A percentile compares a stretch with the other conserved stretches of the same genome.
Evolutionary conservation across 1,139 yeast genomes (phyloP).

Genomic region (Suzukiozyma palmioleophila): DNA sequence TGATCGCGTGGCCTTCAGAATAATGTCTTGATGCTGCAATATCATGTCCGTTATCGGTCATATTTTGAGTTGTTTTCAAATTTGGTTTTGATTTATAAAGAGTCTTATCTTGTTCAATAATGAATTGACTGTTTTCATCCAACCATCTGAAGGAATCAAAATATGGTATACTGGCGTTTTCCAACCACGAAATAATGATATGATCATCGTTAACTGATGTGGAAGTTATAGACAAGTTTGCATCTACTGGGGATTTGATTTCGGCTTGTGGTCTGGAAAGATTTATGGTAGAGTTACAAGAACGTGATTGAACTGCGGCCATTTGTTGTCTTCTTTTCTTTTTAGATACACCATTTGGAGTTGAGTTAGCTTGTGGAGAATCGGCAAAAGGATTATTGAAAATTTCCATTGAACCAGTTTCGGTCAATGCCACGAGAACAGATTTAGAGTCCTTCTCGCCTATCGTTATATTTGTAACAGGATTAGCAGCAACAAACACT

Average conservation of each 20-base stretch:
- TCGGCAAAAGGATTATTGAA: slow-evolving; percentile 51
- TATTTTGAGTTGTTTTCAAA: slow-evolving; percentile 33
- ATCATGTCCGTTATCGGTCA: slow-evolving; percentile 56
- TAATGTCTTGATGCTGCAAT: slow-evolving; percentile 66
- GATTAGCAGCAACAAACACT: slow-evolving; percentile 65
- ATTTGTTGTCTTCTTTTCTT: slow-evolving; percentile 35
- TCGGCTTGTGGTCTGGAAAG: slow-evolving; percentile 43
- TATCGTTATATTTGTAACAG: slow-evolving; percentile 43
- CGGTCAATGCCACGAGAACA: slow-evolving; percentile 55
- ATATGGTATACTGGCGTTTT: slow-evolving; percentile 59
- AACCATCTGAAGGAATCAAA: slow-evolving; percentile 60
- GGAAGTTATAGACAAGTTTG: slow-evolving; percentile 38
- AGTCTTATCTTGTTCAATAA: slow-evolving; percentile 21
- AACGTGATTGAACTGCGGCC: slow-evolving; percentile 40
- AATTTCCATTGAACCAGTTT: slow-evolving; percentile 63
- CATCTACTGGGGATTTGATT: slow-evolving; percentile 28
- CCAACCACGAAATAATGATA: slow-evolving; percentile 64
- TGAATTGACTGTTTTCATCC: slow-evolving; percentile 27
- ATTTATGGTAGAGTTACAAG: slow-evolving; percentile 38
- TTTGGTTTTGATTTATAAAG: slow-evolving; percentile 39
- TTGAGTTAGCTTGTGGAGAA: slow-evolving; percentile 10
- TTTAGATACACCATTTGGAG: slow-evolving; percentile 18
- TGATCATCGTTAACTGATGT: slow-evolving; percentile 33
- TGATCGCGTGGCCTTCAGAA: slow-evolving; percentile 63
- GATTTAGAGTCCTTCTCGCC: slow-evolving; percentile 33